phyloP scores from a whole-genome alignment of 2,329 filamentous ascomycete species.

The Penicillium brasilianum region DNA sequence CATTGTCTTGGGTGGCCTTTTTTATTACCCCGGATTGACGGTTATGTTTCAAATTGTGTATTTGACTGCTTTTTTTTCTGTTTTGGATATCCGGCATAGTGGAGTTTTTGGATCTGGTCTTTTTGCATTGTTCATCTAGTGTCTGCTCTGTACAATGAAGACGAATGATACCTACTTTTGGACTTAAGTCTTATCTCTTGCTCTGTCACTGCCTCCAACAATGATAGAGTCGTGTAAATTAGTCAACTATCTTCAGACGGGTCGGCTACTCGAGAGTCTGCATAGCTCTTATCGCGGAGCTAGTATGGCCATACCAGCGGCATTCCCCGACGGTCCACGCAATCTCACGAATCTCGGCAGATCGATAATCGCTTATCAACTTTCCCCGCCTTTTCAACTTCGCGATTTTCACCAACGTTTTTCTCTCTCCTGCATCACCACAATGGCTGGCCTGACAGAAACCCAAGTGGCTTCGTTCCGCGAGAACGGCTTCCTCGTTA shows the following conservation, averaged over 20 bases:
- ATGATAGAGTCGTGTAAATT: too few relatives aligned
- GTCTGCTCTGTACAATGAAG: constrained; percentile 17
- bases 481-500: constrained; percentile 85
- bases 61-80: constrained; percentile 10
- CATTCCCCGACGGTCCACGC: constrained; percentile 19
- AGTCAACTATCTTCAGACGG: neutral
- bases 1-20: constrained; percentile 13
- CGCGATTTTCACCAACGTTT: constrained; percentile 6
- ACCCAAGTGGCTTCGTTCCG: constrained; percentile 75
- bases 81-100: constrained; percentile 14
- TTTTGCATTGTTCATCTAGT: constrained; percentile 7
- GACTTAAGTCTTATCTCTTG: neutral
- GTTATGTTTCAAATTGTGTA: constrained; percentile 17
- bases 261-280: neutral
- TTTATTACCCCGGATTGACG: constrained; percentile 8
- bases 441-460: constrained; percentile 65
- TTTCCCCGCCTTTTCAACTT: constrained; percentile 28
- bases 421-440: constrained; percentile 1
- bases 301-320: neutral
- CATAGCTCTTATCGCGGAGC: neutral
- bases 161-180: constrained; percentile 15
- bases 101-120: constrained; percentile 14
- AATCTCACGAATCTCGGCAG: neutral
- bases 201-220: neutral
- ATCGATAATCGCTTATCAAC: constrained; percentile 29